Percentiles rank a stretch among this genome's conserved stretches.
Conservation (phyloP, 768 basidiomycete species). For the Clitopilus passeckerianus region DNA sequence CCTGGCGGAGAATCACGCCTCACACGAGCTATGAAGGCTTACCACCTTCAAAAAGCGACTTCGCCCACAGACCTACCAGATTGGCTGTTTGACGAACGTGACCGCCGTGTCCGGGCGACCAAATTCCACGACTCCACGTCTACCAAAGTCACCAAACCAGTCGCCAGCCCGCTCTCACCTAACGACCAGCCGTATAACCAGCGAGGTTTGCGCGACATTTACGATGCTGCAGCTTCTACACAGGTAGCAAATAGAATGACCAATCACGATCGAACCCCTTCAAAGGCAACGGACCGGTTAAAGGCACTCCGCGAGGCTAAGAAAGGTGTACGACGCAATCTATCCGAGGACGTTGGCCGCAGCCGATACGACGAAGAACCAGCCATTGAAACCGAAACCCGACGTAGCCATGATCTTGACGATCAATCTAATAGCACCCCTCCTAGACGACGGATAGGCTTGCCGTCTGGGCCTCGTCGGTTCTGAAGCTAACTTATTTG, state of each 20-base stretch:
- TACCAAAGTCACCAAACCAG: background rate
- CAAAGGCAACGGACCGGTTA: constrained; percentile 40
- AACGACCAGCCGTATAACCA: constrained; percentile 6
- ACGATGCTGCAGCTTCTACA: constrained; percentile 17
- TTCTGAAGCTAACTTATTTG: constrained; percentile 6
- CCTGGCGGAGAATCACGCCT: constrained; percentile 56
- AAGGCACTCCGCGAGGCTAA: constrained; percentile 48
- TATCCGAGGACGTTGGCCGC: background rate
- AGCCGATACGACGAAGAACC: background rate
- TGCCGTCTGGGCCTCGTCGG: constrained; percentile 28
- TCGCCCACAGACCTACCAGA: constrained; percentile 53
- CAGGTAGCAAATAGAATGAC: background rate
- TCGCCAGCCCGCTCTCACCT: background rate
- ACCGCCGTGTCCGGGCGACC: constrained; percentile 30
- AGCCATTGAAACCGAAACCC: background rate
- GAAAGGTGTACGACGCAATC: constrained; percentile 19
- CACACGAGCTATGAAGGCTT: constrained; percentile 61
- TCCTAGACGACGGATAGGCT: constrained; percentile 21
- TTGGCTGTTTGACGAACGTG: constrained; percentile 61
- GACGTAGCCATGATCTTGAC: constrained; percentile 2
- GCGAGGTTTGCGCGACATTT: constrained; percentile 31
- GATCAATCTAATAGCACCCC: constrained; percentile 2
- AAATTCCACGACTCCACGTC: background rate
- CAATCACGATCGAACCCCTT: constrained; percentile 11
- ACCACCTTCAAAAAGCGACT: constrained; percentile 57